Conservation (phyloP, 2,329 filamentous ascomycete species). For the Pseudogymnoascus sp. region DNA sequence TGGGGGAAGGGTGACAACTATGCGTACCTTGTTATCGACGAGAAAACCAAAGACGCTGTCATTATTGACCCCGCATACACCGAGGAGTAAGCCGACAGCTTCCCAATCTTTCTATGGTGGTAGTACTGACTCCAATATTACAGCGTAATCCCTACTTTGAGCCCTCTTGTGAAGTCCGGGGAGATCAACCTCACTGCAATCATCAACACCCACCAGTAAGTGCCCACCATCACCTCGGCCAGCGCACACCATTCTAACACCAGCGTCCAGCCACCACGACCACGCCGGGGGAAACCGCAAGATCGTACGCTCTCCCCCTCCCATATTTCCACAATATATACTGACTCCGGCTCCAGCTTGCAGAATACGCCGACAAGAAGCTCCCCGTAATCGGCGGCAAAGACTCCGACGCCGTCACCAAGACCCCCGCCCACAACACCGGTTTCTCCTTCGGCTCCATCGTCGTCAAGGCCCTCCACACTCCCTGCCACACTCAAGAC, state of each 20-base stretch:
- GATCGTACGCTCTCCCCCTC: slow-evolving; percentile 47
- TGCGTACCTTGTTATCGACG: slow-evolving; percentile 72
- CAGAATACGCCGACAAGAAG: slow-evolving; percentile 31
- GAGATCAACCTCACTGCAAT: slow-evolving; percentile 80
- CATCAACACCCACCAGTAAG: slow-evolving; percentile 95
- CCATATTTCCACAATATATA: background rate
- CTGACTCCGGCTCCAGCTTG: slow-evolving; percentile 15
- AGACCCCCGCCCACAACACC: slow-evolving; percentile 67
- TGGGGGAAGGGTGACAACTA: slow-evolving; percentile 75
- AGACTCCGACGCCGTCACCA: slow-evolving; percentile 73
- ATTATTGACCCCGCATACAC: slow-evolving; percentile 78
- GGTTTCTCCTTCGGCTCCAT: slow-evolving; percentile 80
- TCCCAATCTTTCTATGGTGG: background rate
- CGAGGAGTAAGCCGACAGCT: slow-evolving; percentile 52
- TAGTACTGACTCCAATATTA: slow-evolving; percentile 11
- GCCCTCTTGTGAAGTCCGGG: slow-evolving; percentile 62
- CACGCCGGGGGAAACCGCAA: slow-evolving; percentile 88
- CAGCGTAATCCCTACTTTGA: slow-evolving; percentile 58
- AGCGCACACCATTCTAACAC: slow-evolving; percentile 9
- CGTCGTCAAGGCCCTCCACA: slow-evolving; percentile 79
- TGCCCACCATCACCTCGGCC: slow-evolving; percentile 13
- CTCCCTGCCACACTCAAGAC: slow-evolving; percentile 96
- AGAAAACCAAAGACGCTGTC: slow-evolving; percentile 69
- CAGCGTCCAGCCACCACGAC: slow-evolving; percentile 67
- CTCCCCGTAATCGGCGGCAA: slow-evolving; percentile 75